A percentile compares a stretch with the other conserved stretches of the same genome.
Evolutionary conservation across 2,329 filamentous ascomycete species (phyloP).

Genomic region (Mycosphaerella sp.): DNA sequence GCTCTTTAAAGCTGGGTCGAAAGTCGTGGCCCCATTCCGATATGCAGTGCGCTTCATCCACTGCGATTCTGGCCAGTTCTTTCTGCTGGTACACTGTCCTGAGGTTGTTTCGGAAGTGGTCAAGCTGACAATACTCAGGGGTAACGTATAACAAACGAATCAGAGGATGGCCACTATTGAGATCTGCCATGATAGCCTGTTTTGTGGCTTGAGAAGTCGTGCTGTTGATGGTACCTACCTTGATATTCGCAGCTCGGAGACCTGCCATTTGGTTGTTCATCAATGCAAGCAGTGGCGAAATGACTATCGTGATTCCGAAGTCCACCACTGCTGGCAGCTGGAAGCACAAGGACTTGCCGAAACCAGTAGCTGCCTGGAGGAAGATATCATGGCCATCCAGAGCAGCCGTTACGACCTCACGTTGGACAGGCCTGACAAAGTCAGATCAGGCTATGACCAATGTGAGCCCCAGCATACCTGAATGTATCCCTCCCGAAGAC

Average conservation of each 20-base stretch:
- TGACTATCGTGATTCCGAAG: constrained; percentile 81
- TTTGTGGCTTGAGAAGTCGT: constrained; percentile 63
- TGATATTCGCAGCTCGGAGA: constrained; percentile 65
- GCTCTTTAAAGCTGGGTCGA: constrained; percentile 79
- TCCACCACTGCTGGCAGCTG: constrained; percentile 85
- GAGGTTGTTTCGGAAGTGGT: constrained; percentile 70
- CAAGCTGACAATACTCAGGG: constrained; percentile 74
- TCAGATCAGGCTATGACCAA: background rate
- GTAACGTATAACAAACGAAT: constrained; percentile 88
- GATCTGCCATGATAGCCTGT: constrained; percentile 66
- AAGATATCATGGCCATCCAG: constrained; percentile 85
- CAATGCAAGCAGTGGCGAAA: constrained; percentile 80
- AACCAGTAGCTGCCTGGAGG: constrained; percentile 82
- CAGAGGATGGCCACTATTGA: constrained; percentile 78
- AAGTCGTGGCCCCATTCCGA: constrained; percentile 99
- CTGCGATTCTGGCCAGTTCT: constrained; percentile 79
- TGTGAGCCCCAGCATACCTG: constrained; percentile 21
- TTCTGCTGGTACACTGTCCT: constrained; percentile 68
- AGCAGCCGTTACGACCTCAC: constrained; percentile 78
- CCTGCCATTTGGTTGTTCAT: constrained; percentile 95
- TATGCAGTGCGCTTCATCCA: constrained; percentile 95
- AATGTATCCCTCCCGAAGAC: constrained; percentile 34
- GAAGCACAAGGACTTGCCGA: constrained; percentile 90
- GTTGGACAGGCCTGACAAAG: constrained; percentile 63
- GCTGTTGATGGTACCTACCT: constrained; percentile 81